Base-by-base conservation (phyloP, 345 rosid genomes). In the Eutrema japonicum region DNA sequence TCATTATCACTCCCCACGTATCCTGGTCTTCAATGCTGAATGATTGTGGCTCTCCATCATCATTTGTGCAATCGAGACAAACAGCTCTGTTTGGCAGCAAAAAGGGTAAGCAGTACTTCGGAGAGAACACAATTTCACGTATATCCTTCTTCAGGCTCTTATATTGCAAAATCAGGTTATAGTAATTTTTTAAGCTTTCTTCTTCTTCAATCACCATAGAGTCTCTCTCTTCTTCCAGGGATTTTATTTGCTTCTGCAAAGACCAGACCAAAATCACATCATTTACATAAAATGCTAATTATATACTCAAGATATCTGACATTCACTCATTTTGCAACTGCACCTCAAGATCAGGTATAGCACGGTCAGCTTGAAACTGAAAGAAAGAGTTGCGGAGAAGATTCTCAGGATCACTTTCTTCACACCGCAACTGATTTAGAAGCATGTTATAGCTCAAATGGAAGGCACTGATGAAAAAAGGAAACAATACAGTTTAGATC, bases 401-500 rank as follows among this genome's bases (percentile, higher is more conserved):
- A 82, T 90, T 92, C 83, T 95, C 99, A 70, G 97, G 97, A 83
- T 92, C 81, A 49, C 96, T 96, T 51, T 95, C 99, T 88, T 95
- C 99, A 83, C 84, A 82, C 33, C 96, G 89, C 83, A 92, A 62
- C 85, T 95, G 99, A 83, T 95, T 95, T 82, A 95, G 81, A 77
- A 95, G 96, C 96, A 92, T 95, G 82, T 95, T 95, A 85, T 95
- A 92, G 84, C 92, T 95, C 70, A 95, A 81, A 86, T 95, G 99
- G 81, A 95, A 95, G 55, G 97, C 97, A 82, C 99, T 95, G 88
- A 66, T 64, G 57, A 40, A 53, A 32, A 76, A 70, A 14, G 45
- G 49, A 78, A 83, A 71, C 11, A 73, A 42, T 30, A 57, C 54
- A 46, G 29, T 54, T 2, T 46, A 11, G 33, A 66, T 75, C 53